phyloP scores from a whole-genome alignment of 176 grass and related monocot genomes.

The Tuctoria greenei region DNA sequence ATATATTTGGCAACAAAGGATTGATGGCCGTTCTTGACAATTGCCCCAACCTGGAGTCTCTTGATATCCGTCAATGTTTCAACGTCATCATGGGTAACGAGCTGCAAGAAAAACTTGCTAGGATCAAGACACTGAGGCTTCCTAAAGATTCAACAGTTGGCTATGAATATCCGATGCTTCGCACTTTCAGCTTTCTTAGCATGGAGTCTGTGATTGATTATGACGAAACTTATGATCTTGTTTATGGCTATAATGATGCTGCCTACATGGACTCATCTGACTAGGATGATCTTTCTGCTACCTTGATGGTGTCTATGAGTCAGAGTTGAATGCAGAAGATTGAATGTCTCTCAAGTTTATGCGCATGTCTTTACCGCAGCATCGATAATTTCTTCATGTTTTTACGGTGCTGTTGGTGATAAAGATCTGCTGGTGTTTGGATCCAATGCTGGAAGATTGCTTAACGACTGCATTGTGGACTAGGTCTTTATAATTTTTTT shows the following conservation, averaged over 20 bases:
- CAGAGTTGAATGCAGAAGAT: conserved; percentile 6
- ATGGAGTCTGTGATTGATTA: too few species aligned
- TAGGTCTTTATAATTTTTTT: not conserved
- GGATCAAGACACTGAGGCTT: too few species aligned
- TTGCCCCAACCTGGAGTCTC: not conserved
- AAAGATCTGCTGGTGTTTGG: too few species aligned
- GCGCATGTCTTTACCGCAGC: too few species aligned
- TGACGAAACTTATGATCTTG: too few species aligned
- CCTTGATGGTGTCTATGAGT: conserved; percentile 3
- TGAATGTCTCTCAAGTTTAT: conserved; percentile 19
- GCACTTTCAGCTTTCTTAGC: too few species aligned
- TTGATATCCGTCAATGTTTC: conserved; percentile 17
- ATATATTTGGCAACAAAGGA: conserved; percentile 1
- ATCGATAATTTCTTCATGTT: too few species aligned
- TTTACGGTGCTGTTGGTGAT: not conserved
- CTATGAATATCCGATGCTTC: too few species aligned
- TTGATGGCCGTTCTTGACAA: conserved; percentile 10
- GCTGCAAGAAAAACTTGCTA: too few species aligned
- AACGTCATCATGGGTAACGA: not conserved
- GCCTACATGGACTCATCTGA: conserved; percentile 1
- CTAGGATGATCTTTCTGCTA: not conserved
- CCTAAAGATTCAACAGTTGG: too few species aligned
- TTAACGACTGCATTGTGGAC: not conserved
- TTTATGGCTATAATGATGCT: not conserved
- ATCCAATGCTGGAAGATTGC: not conserved